phyloP scores from a whole-genome alignment of 768 basidiomycete genomes.

The Boletus huronensis region DNA sequence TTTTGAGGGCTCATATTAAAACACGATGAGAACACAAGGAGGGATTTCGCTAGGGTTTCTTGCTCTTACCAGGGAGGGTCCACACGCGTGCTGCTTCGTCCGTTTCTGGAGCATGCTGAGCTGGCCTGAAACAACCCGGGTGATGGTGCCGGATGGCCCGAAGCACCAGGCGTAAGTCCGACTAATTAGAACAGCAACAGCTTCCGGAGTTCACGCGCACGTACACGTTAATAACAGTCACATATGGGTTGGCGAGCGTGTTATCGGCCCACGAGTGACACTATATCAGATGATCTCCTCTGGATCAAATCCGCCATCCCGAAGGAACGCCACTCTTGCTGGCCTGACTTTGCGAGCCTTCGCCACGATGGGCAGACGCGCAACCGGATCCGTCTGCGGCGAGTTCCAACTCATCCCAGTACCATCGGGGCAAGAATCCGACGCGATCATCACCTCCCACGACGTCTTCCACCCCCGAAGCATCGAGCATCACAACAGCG shows the following conservation, averaged over 20 bases:
- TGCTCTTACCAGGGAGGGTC: slow-evolving; percentile 2
- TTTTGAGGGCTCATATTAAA: slow-evolving; percentile 9
- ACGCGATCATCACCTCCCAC: slow-evolving; percentile 65
- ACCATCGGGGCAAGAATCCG: slow-evolving; percentile 79
- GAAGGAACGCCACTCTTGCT: slow-evolving; percentile 8
- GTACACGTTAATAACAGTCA: slow-evolving; percentile 17
- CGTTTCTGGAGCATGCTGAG: slow-evolving; percentile 1
- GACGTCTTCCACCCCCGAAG: slow-evolving; percentile 52
- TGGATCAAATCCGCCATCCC: slow-evolving; percentile 24
- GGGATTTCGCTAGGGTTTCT: neutral
- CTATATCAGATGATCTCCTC: slow-evolving; percentile 20
- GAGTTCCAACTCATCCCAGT: slow-evolving; percentile 38
- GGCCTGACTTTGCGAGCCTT: slow-evolving; percentile 1
- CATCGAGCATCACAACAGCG: slow-evolving; percentile 46
- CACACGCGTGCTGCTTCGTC: neutral
- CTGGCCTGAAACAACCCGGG: slow-evolving; percentile 15
- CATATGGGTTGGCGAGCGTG: slow-evolving; percentile 6
- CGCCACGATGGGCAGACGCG: slow-evolving; percentile 7
- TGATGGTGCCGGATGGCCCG: slow-evolving; percentile 8
- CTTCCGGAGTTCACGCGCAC: slow-evolving; percentile 26
- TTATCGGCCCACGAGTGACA: slow-evolving; percentile 9
- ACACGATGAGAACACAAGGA: slow-evolving; percentile 14
- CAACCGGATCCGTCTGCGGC: slow-evolving; percentile 1
- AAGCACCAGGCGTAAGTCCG: slow-evolving; percentile 22
- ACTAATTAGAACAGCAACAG: slow-evolving; percentile 25